Percentiles rank a stretch among this genome's conserved stretches.
phyloP scores from a whole-genome alignment of 2,329 filamentous ascomycete species.

The Ceratocystis variospora region DNA sequence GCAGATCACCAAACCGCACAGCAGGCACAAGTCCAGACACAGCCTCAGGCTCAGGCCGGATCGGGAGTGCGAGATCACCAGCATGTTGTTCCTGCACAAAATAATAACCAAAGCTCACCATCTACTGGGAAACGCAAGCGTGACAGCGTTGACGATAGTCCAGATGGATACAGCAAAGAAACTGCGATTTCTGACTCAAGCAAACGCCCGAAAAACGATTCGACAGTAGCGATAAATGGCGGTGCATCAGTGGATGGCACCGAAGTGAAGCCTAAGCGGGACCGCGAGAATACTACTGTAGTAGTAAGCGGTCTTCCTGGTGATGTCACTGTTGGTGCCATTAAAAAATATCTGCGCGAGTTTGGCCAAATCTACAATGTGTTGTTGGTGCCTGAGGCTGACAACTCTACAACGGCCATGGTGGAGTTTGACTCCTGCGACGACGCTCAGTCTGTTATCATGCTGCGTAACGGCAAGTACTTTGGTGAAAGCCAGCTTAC shows the following conservation, averaged over 20 bases:
- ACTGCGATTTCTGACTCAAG: conserved; percentile 26
- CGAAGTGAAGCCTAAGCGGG: conserved; percentile 46
- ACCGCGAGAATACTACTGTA: conserved; percentile 80
- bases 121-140: conserved; percentile 58
- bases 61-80: background rate
- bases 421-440: conserved; percentile 75
- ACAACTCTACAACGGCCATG: conserved; percentile 52
- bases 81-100: background rate
- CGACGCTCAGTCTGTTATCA: conserved; percentile 69
- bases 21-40: conserved; percentile 20
- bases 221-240: background rate
- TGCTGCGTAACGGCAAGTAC: conserved; percentile 67
- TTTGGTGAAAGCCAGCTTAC: conserved; percentile 60
- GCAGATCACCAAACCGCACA: conserved; percentile 24
- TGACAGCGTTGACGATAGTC: conserved; percentile 33
- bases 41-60: background rate
- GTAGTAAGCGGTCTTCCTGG: conserved; percentile 64
- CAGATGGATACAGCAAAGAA: conserved; percentile 27
- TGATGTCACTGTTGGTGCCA: conserved; percentile 53
- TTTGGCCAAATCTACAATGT: conserved; percentile 75
- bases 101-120: conserved; percentile 25
- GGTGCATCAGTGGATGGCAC: background rate
- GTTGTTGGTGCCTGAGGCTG: conserved; percentile 50
- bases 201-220: conserved; percentile 52
- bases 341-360: conserved; percentile 83